These are phyloP conservation scores for Aschersonia sp. DNA, from an alignment of 2,329 filamentous ascomycete genomes.

Conservation along the genomic window DNA sequence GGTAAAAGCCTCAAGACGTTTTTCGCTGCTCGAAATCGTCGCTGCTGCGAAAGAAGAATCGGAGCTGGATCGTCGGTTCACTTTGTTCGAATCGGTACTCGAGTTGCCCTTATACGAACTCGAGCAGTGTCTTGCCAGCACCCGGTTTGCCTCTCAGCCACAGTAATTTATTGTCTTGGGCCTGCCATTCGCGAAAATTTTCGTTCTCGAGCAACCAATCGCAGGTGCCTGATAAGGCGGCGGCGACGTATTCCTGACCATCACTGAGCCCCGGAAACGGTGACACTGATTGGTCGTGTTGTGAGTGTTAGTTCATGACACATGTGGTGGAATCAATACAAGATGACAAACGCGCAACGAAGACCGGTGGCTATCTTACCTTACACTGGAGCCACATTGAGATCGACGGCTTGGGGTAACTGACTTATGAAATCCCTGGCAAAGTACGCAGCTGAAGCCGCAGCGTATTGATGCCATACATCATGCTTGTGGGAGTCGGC, in stretches of 20 bases:
- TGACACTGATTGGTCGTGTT: too few relatives aligned
- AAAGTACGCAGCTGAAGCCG: slow-evolving; percentile 14
- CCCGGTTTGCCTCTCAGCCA: slow-evolving; percentile 33
- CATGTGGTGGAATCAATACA: too few relatives aligned
- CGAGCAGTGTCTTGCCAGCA: slow-evolving; percentile 31
- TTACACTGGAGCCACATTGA: background rate
- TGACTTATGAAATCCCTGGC: slow-evolving; percentile 10
- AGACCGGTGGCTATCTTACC: background rate
- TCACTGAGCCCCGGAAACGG: too few relatives aligned
- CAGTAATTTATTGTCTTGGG: slow-evolving; percentile 21
- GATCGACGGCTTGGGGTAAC: background rate
- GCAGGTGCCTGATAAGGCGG: slow-evolving; percentile 17
- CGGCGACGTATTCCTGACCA: slow-evolving; percentile 12
- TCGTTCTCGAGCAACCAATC: slow-evolving; percentile 19
- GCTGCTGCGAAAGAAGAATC: background rate
- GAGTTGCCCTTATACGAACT: slow-evolving; percentile 12
- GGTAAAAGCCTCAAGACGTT: background rate
- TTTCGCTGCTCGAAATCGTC: background rate
- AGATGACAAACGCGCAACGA: slow-evolving; percentile 13
- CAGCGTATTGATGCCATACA: slow-evolving; percentile 14
- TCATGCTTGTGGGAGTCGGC: slow-evolving; percentile 18
- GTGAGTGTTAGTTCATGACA: too few relatives aligned
- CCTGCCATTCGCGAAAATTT: background rate
- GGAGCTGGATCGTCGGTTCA: too few relatives aligned
- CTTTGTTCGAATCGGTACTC: too few relatives aligned